Evolutionary conservation across 768 basidiomycete genomes (phyloP).

Genomic region (Pulveroboletus sp.): DNA sequence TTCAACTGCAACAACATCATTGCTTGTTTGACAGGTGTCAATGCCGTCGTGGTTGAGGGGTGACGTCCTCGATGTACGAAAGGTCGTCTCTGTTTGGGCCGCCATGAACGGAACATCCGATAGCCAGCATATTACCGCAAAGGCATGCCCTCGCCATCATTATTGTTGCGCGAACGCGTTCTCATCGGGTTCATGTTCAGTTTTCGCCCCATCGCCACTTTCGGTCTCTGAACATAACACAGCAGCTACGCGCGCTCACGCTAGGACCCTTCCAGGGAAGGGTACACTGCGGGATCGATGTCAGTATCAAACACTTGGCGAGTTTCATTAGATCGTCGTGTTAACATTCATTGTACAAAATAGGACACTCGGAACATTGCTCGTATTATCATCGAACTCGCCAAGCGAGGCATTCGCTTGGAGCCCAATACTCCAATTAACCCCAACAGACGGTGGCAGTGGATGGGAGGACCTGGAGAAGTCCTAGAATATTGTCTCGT

Average conservation of each 20-base stretch:
- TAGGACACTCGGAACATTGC: slow-evolving; percentile 90
- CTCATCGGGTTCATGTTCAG: slow-evolving; percentile 9
- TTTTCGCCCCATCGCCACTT: slow-evolving; percentile 13
- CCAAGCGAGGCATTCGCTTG: slow-evolving; percentile 58
- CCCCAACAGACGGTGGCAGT: slow-evolving; percentile 65
- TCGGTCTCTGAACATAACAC: slow-evolving; percentile 56
- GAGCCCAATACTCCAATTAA: slow-evolving; percentile 70
- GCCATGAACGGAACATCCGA: slow-evolving; percentile 10
- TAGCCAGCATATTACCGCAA: slow-evolving; percentile 5
- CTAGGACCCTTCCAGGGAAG: slow-evolving; percentile 77
- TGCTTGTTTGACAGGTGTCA: slow-evolving; percentile 39
- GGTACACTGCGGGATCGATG: slow-evolving; percentile 87
- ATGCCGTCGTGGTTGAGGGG: slow-evolving; percentile 73
- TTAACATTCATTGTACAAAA: slow-evolving; percentile 6
- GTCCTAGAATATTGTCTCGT: slow-evolving; percentile 46
- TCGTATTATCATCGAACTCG: slow-evolving; percentile 76
- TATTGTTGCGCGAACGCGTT: background rate
- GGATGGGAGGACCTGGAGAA: slow-evolving; percentile 80
- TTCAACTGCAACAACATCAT: slow-evolving; percentile 9
- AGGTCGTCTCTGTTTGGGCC: slow-evolving; percentile 46
- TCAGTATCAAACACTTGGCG: slow-evolving; percentile 40
- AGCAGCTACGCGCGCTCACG: slow-evolving; percentile 70
- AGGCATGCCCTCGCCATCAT: slow-evolving; percentile 8
- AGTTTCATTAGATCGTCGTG: background rate
- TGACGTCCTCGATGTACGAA: slow-evolving; percentile 72